Evolutionary conservation across 75 land plant genomes (phyloP).

Genomic region (Sequoia sempervirens): DNA sequence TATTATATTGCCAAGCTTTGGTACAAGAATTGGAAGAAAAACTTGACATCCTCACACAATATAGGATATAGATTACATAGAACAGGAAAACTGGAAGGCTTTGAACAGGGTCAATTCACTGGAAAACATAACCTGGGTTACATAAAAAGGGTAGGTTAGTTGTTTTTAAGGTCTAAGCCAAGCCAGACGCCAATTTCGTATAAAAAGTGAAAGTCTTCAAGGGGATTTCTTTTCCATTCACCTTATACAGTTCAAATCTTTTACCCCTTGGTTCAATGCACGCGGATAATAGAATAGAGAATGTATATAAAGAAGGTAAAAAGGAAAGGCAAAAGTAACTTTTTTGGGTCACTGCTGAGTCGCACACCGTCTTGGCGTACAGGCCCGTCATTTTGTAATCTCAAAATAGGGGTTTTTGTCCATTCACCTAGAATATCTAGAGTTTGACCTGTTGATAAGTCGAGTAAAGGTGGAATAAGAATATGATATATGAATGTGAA

Average conservation of each 20-base stretch:
- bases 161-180: not conserved
- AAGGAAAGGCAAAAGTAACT: no score
- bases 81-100: not conserved
- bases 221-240: not conserved
- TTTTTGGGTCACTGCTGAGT: no score
- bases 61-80: not conserved
- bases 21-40: not conserved
- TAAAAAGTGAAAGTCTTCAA: not conserved
- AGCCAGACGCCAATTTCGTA: not conserved
- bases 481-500: not conserved
- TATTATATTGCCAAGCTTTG: not conserved
- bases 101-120: no score
- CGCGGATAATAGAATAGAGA: no score
- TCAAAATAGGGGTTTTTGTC: no score
- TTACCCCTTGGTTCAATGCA: not conserved
- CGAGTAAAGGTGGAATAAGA: not conserved
- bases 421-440: no score
- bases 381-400: no score
- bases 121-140: not conserved
- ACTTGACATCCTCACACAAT: not conserved
- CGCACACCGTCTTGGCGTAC: no score
- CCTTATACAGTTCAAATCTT: not conserved
- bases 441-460: not conserved
- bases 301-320: no score
- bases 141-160: not conserved